These are phyloP conservation scores for Botrytis deweyae DNA, from an alignment of 2,329 filamentous ascomycete species.

Conservation along the genomic window DNA sequence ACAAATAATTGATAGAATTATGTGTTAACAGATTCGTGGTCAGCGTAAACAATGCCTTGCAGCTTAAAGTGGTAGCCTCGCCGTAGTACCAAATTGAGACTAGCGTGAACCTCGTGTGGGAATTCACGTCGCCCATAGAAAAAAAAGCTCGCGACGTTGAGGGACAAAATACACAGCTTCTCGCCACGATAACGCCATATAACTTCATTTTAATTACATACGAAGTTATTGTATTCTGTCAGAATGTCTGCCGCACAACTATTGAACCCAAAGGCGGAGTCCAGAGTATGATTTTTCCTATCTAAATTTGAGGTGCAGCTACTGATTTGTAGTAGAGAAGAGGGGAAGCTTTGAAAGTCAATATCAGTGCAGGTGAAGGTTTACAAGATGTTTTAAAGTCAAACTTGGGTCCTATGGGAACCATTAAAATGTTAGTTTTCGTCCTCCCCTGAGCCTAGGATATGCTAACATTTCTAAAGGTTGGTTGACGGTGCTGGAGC, in stretches of 20 bases:
- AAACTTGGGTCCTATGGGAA: slow-evolving; percentile 89
- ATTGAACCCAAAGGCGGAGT: slow-evolving; percentile 98
- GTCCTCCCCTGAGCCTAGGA: neutral
- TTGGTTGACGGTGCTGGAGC: slow-evolving; percentile 69
- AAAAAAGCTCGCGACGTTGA: slow-evolving; percentile 22
- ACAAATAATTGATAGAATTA: neutral
- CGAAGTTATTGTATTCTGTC: slow-evolving; percentile 22
- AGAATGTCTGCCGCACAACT: slow-evolving; percentile 95
- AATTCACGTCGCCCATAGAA: slow-evolving; percentile 22
- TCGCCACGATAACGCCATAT: slow-evolving; percentile 11
- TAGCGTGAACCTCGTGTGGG: slow-evolving; percentile 18
- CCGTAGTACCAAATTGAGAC: slow-evolving; percentile 11
- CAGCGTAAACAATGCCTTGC: neutral
- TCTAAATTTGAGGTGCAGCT: slow-evolving; percentile 30
- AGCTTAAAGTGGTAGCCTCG: slow-evolving; percentile 7
- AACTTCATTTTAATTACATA: slow-evolving; percentile 22
- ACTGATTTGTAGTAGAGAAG: slow-evolving; percentile 64
- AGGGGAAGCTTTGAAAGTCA: slow-evolving; percentile 94
- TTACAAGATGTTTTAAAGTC: slow-evolving; percentile 92
- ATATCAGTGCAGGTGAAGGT: slow-evolving; percentile 95
- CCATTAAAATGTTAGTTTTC: slow-evolving; percentile 81
- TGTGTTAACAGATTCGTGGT: slow-evolving; percentile 9
- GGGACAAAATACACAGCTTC: slow-evolving; percentile 12
- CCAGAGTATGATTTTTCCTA: slow-evolving; percentile 64
- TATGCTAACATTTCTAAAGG: slow-evolving; percentile 45